A percentile compares a stretch with the other conserved stretches of the same genome.
Conservation (phyloP, 2,329 filamentous ascomycete genomes). For the Claviceps maximensis region DNA sequence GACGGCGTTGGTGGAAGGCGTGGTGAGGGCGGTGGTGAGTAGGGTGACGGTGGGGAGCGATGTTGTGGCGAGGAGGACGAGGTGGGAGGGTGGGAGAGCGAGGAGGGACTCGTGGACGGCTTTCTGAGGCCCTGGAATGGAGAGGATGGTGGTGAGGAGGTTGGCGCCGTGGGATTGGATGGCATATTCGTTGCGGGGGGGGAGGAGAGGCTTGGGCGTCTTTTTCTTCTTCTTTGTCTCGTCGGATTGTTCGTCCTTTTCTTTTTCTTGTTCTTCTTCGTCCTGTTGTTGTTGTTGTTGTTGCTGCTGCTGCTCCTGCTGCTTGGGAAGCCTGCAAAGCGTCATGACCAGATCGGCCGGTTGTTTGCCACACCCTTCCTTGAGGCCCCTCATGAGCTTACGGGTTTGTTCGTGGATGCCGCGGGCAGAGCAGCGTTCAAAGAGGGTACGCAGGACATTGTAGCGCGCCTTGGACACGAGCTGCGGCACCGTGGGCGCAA, state of each 20-base stretch:
- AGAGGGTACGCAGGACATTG: conserved; percentile 65
- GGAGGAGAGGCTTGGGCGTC: conserved; percentile 6
- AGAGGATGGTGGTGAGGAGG: conserved; percentile 66
- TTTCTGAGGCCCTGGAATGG: conserved; percentile 56
- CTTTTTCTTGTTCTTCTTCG: neutral
- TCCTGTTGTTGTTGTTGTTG: conserved; percentile 14
- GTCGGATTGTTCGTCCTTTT: conserved; percentile 9
- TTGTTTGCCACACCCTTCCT: conserved; percentile 33
- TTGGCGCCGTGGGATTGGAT: conserved; percentile 61
- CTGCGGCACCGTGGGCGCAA: conserved; percentile 57
- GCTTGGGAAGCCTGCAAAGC: conserved; percentile 31
- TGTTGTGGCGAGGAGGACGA: conserved; percentile 50
- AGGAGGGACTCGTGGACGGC: conserved; percentile 63
- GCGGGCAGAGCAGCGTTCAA: conserved; percentile 69
- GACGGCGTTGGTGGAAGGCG: conserved; percentile 32
- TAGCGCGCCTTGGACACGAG: conserved; percentile 65
- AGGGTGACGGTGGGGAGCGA: conserved; percentile 36
- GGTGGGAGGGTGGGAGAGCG: conserved; percentile 39
- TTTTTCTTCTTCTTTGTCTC: conserved; percentile 23
- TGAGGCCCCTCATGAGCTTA: conserved; percentile 32
- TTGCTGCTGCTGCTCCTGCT: conserved; percentile 17
- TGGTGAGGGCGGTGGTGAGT: conserved; percentile 35
- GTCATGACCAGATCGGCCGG: conserved; percentile 34
- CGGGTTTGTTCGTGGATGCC: conserved; percentile 40
- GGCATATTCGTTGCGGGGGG: conserved; percentile 41